Evolutionary conservation across 495 filamentous ascomycete species (phyloP).

Genomic region (Hypomontagnella submonticulosa): DNA sequence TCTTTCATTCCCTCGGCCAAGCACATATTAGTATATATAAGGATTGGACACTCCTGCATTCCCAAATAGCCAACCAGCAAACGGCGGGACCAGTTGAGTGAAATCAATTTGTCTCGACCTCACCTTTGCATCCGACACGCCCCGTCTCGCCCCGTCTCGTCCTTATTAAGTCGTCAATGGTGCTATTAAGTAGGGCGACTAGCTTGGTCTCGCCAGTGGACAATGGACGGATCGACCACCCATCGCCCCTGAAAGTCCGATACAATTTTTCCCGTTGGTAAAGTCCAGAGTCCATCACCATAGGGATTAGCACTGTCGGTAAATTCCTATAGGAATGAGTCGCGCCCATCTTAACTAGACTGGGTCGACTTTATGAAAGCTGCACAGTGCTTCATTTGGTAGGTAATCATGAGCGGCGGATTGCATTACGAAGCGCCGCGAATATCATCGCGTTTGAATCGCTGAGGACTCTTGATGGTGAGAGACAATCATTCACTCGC

Average conservation of each 20-base stretch:
- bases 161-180: conserved; percentile 44
- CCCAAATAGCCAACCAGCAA: conserved; percentile 25
- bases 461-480: conserved; percentile 2
- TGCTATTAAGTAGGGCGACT: conserved; percentile 28
- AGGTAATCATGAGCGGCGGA: conserved; percentile 28
- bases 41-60: conserved; percentile 43
- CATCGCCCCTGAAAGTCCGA: conserved; percentile 39
- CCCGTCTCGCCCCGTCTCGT: conserved; percentile 29
- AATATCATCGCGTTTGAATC: conserved; percentile 1
- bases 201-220: conserved; percentile 31
- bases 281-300: conserved; percentile 10
- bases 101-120: conserved; percentile 8
- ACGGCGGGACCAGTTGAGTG: conserved; percentile 19
- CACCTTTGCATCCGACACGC: background rate
- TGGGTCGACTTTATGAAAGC: conserved; percentile 24
- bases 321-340: conserved; percentile 34
- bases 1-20: conserved; percentile 14
- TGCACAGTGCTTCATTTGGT: conserved; percentile 16
- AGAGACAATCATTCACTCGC: conserved; percentile 21
- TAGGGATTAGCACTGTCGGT: conserved; percentile 31
- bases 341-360: conserved; percentile 11
- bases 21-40: conserved; percentile 24
- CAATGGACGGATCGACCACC: conserved; percentile 41
- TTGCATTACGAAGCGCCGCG: conserved; percentile 1
- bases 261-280: conserved; percentile 28